Percentiles rank a stretch among this genome's conserved stretches.
Conservation (phyloP, 768 basidiomycete species). For the Cystobasidium ongulense region DNA sequence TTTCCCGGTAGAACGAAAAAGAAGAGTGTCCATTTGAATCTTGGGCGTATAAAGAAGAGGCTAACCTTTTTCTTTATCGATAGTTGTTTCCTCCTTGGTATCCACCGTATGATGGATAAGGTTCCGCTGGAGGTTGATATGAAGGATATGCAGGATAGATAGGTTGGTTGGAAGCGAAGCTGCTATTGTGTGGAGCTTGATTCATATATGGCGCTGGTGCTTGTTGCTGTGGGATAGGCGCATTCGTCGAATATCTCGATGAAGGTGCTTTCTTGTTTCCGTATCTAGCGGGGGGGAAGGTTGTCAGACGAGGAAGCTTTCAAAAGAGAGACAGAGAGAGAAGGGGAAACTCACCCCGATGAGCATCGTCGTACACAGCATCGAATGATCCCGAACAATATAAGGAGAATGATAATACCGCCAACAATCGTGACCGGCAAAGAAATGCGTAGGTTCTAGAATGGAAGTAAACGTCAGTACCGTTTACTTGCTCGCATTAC, state of each 20-base stretch:
- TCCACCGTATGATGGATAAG: background rate
- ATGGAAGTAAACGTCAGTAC: conserved; percentile 49
- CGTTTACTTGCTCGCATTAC: background rate
- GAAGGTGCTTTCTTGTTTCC: conserved; percentile 2
- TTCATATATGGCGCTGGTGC: background rate
- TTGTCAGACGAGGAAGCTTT: background rate
- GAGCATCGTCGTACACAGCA: conserved; percentile 33
- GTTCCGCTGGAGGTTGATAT: conserved; percentile 1
- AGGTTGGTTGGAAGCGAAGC: conserved; percentile 6
- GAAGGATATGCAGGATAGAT: background rate
- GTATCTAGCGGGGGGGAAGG: background rate
- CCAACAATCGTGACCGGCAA: conserved; percentile 70
- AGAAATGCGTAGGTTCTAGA: conserved; percentile 65
- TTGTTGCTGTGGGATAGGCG: background rate
- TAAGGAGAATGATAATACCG: conserved; percentile 56
- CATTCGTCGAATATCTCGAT: background rate
- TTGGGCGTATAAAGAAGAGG: too few species aligned
- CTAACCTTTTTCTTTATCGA: background rate
- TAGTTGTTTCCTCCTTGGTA: background rate
- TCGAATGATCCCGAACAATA: conserved; percentile 52
- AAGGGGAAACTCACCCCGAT: conserved; percentile 3
- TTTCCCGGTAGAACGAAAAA: too few species aligned
- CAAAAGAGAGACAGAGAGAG: too few species aligned
- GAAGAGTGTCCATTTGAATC: too few species aligned
- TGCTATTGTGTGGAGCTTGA: background rate